phyloP scores from a whole-genome alignment of 202 grass and related monocot species.

The Digitaria exilis region DNA sequence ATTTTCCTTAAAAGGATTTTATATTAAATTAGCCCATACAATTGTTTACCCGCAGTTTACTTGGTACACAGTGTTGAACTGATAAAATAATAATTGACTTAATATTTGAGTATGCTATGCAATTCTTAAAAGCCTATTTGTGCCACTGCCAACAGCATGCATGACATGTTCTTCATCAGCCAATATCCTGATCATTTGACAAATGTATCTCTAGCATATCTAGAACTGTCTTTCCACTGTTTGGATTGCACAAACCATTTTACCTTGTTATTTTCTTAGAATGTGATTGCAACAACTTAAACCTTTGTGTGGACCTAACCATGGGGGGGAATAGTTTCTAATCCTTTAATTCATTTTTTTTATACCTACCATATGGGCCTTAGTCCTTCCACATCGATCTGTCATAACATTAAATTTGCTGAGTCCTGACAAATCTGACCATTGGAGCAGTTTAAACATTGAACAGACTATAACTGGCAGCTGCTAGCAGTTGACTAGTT shows the following conservation, averaged over 20 bases:
- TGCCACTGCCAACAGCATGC: neutral
- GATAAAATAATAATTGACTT: neutral
- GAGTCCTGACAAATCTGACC: neutral
- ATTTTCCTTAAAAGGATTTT: neutral
- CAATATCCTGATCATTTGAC: neutral
- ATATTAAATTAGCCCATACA: neutral
- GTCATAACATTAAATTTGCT: neutral
- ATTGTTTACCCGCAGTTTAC: neutral
- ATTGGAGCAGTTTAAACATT: neutral
- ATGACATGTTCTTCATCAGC: neutral
- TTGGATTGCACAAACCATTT: neutral
- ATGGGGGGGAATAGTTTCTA: too few relatives aligned
- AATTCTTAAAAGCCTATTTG: conserved; percentile 2
- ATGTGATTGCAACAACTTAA: neutral
- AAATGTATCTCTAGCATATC: neutral
- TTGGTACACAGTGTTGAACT: neutral
- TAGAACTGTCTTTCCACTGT: neutral
- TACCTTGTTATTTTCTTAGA: neutral
- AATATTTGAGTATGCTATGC: neutral
- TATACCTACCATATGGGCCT: neutral
- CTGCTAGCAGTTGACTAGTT: neutral
- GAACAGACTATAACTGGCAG: too few relatives aligned
- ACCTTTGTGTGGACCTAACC: too few relatives aligned
- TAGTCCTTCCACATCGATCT: neutral
- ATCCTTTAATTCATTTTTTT: too few relatives aligned